phyloP scores from a whole-genome alignment of 2,329 filamentous ascomycete genomes.

The Metarhizium sp. region DNA sequence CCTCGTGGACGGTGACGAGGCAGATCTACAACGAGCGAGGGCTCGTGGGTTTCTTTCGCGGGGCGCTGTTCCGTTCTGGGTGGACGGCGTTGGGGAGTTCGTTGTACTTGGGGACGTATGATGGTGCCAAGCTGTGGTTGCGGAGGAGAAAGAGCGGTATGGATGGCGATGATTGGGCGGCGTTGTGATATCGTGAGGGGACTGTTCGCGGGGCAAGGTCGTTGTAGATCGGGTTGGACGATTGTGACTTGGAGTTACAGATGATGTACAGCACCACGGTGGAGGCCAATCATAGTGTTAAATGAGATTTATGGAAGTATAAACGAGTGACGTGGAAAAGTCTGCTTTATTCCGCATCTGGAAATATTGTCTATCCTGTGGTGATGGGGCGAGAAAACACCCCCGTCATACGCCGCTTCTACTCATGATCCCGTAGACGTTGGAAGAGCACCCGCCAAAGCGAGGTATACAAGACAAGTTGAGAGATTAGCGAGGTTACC shows the following conservation, averaged over 20 bases:
- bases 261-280: background rate
- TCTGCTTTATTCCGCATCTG: background rate
- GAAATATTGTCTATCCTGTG: background rate
- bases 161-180: conserved; percentile 26
- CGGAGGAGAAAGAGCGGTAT: conserved; percentile 28
- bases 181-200: conserved; percentile 12
- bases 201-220: background rate
- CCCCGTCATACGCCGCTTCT: too few relatives aligned
- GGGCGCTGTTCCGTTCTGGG: conserved; percentile 59
- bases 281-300: background rate
- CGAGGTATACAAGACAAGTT: background rate
- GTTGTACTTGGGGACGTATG: conserved; percentile 79
- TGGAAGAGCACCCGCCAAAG: too few relatives aligned
- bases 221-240: background rate
- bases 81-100: conserved; percentile 82
- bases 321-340: background rate
- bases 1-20: conserved; percentile 47
- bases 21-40: conserved; percentile 60
- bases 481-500: background rate
- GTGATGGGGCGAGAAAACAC: background rate
- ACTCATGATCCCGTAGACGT: too few relatives aligned
- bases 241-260: background rate
- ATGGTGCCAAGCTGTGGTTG: conserved; percentile 63
- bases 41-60: conserved; percentile 65
- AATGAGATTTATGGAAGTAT: background rate